A percentile compares a stretch with the other conserved stretches of the same genome.
Conservation (phyloP, 768 basidiomycete genomes). For the Psilocybe subaeruginosa region DNA sequence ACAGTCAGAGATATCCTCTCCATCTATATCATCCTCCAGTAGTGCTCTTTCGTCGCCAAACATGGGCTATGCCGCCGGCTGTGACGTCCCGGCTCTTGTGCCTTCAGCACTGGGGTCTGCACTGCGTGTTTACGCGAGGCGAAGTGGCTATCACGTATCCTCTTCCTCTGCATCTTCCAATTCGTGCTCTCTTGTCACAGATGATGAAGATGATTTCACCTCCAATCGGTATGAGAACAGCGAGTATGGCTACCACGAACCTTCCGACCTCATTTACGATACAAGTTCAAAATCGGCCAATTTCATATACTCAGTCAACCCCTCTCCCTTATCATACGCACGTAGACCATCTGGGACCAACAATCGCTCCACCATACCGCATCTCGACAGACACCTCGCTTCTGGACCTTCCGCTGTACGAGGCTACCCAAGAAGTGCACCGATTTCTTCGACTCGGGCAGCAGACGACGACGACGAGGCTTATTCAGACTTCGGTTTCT, state of each 20-base stretch:
- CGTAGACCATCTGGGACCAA: slow-evolving; percentile 75
- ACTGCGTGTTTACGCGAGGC: slow-evolving; percentile 44
- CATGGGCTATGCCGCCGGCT: slow-evolving; percentile 52
- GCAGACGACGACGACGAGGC: slow-evolving; percentile 50
- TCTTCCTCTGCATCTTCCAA: slow-evolving; percentile 65
- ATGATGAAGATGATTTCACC: slow-evolving; percentile 62
- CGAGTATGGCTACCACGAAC: slow-evolving; percentile 40
- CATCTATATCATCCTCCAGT: slow-evolving; percentile 67
- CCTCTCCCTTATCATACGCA: slow-evolving; percentile 62
- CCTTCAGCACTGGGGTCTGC: slow-evolving; percentile 66
- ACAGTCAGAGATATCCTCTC: slow-evolving; percentile 61
- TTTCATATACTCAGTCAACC: slow-evolving; percentile 35
- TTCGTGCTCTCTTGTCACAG: slow-evolving; percentile 66
- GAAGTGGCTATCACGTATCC: slow-evolving; percentile 55
- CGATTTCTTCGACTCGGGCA: slow-evolving; percentile 35
- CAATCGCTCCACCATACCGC: slow-evolving; percentile 62
- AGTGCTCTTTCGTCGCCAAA: slow-evolving; percentile 72
- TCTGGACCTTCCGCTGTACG: slow-evolving; percentile 30
- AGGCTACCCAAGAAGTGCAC: slow-evolving; percentile 45
- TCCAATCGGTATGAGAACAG: slow-evolving; percentile 31
- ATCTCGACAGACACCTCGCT: slow-evolving; percentile 53
- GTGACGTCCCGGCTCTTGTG: slow-evolving; percentile 69
- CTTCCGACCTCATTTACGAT: slow-evolving; percentile 42
- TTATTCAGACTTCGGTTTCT: slow-evolving; percentile 41
- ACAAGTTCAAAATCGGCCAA: slow-evolving; percentile 44